Evolutionary conservation across 2,329 filamentous ascomycete genomes (phyloP).

Genomic region (Penicillium italicum): DNA sequence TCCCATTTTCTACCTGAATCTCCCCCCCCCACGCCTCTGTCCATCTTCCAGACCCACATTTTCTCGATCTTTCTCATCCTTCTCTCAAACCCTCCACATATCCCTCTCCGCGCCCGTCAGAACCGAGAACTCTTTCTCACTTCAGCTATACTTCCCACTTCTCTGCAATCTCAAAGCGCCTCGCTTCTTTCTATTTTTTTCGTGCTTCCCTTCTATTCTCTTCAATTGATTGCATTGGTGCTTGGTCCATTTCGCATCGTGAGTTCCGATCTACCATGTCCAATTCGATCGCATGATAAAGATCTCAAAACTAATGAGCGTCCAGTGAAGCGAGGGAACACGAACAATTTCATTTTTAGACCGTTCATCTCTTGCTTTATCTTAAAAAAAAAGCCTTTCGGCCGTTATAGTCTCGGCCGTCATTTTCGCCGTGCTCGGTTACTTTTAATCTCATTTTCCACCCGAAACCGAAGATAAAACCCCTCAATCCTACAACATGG

Average conservation of each 20-base stretch:
- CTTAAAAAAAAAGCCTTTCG: constrained; percentile 13
- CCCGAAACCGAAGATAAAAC: constrained; percentile 10
- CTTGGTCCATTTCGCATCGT: constrained; percentile 31
- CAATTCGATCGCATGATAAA: background rate
- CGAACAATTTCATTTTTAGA: constrained; percentile 20
- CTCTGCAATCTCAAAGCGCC: constrained; percentile 15
- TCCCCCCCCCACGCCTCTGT: constrained; percentile 6
- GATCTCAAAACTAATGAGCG: constrained; percentile 19
- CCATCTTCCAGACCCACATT: constrained; percentile 9
- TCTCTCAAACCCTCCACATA: constrained; percentile 14
- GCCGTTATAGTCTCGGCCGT: constrained; percentile 6
- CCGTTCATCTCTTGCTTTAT: constrained; percentile 6
- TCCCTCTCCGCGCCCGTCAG: constrained; percentile 17
- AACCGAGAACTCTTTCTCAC: constrained; percentile 25
- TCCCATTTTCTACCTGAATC: constrained; percentile 11
- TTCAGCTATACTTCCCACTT: constrained; percentile 22
- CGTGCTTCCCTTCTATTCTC: constrained; percentile 12
- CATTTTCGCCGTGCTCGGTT: constrained; percentile 10
- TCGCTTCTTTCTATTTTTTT: constrained; percentile 9
- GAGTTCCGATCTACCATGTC: constrained; percentile 16
- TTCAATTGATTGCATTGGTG: constrained; percentile 24
- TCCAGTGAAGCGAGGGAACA: constrained; percentile 23
- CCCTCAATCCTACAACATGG: constrained; percentile 31
- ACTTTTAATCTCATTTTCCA: constrained; percentile 17
- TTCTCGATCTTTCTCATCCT: constrained; percentile 18